Conservation (phyloP, 768 basidiomycete genomes). For the Kwoniella shandongensis region DNA sequence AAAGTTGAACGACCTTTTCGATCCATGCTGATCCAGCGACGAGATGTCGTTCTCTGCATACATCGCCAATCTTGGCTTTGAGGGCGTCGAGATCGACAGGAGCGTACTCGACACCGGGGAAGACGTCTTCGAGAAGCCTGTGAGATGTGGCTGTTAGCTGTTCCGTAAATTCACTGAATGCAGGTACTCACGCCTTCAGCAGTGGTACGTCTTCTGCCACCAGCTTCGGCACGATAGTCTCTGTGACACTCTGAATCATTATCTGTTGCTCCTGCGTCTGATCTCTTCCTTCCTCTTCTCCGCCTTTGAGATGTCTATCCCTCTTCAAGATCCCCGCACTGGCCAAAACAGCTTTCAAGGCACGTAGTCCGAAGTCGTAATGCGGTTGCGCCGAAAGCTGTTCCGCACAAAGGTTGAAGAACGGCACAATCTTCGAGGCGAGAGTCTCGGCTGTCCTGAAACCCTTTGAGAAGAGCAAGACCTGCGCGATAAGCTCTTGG, state of each 20-base stretch:
- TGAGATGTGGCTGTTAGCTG: not conserved
- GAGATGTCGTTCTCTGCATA: conserved; percentile 83
- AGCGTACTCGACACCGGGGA: conserved; percentile 89
- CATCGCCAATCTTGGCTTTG: conserved; percentile 77
- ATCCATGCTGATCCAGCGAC: conserved; percentile 86
- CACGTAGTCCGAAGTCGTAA: conserved; percentile 98
- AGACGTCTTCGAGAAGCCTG: conserved; percentile 91
- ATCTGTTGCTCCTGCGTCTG: conserved; percentile 88
- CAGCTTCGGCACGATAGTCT: conserved; percentile 96
- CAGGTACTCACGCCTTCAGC: conserved; percentile 70
- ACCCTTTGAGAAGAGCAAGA: conserved; percentile 98
- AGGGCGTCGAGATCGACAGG: conserved; percentile 85
- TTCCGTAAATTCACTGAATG: not conserved
- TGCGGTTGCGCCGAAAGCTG: conserved; percentile 96
- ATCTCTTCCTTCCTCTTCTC: conserved; percentile 29
- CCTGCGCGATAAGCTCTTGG: conserved; percentile 96
- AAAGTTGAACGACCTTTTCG: conserved; percentile 92
- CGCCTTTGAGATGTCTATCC: conserved; percentile 61
- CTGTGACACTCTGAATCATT: conserved; percentile 94
- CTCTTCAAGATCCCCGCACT: conserved; percentile 98
- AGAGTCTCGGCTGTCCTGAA: conserved; percentile 96
- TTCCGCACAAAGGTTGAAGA: conserved; percentile 98
- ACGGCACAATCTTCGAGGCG: conserved; percentile 98
- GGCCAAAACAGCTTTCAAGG: conserved; percentile 90
- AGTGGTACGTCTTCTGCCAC: conserved; percentile 96